phyloP scores from a whole-genome alignment of 805 yeast genomes.

The Candida wancherniae region DNA sequence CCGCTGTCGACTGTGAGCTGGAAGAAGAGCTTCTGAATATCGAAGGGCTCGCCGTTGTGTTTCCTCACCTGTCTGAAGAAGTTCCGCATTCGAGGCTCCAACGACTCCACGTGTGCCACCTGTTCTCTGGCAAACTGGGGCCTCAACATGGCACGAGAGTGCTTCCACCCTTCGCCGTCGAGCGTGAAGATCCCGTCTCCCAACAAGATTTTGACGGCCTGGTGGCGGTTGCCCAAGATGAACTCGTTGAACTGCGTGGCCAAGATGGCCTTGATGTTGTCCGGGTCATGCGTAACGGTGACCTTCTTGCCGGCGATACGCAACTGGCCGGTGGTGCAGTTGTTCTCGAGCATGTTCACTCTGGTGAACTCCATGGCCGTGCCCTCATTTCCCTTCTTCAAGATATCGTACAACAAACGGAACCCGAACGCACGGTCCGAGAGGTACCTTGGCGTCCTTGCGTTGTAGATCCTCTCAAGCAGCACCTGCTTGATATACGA shows the following conservation, averaged over 20 bases:
- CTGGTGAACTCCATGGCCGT: conserved; percentile 9
- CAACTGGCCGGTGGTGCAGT: conserved; percentile 5
- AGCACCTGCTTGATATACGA: conserved; percentile 1
- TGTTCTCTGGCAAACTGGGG: conserved; percentile 27
- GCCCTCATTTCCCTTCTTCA: conserved; percentile 7
- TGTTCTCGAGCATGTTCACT: conserved; percentile 3
- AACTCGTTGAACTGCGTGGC: conserved; percentile 25
- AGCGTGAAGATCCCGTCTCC: conserved; percentile 27
- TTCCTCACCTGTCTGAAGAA: conserved; percentile 15
- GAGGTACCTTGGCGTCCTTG: conserved; percentile 7
- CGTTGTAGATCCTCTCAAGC: conserved; percentile 8
- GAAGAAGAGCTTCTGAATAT: conserved; percentile 15
- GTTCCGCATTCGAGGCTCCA: conserved; percentile 22
- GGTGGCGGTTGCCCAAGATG: conserved; percentile 21
- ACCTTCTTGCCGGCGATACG: conserved; percentile 9
- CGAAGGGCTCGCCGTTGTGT: conserved; percentile 7
- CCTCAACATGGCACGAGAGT: conserved; percentile 25
- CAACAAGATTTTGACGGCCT: conserved; percentile 18
- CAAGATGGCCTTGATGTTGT: conserved; percentile 24
- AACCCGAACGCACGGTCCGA: conserved; percentile 13
- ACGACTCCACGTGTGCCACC: conserved; percentile 22
- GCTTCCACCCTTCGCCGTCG: conserved; percentile 28
- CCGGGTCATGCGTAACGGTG: conserved; percentile 19
- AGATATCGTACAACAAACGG: conserved; percentile 4
- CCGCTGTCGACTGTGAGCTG: conserved; percentile 17